Evolutionary conservation across 306 rosid genomes (phyloP).

Genomic region (Canavalia gladiata): DNA sequence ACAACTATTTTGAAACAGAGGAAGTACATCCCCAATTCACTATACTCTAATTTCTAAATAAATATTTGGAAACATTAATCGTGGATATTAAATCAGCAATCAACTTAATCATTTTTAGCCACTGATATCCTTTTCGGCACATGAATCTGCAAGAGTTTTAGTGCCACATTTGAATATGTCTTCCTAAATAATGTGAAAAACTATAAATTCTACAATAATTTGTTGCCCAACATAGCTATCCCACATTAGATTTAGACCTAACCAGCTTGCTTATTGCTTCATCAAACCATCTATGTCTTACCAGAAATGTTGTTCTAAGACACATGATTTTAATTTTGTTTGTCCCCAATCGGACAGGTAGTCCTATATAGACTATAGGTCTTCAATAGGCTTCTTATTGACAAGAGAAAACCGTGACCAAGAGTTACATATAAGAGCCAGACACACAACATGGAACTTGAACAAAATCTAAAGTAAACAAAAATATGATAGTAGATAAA

Average conservation of each 20-base stretch:
- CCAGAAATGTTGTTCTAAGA: slow-evolving; percentile 52
- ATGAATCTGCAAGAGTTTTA: not conserved
- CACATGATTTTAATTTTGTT: slow-evolving; percentile 43
- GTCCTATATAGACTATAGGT: not conserved
- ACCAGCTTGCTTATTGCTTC: not conserved
- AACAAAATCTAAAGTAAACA: slow-evolving; percentile 30
- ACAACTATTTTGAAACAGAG: not conserved
- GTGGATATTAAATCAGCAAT: not conserved
- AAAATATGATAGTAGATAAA: slow-evolving; percentile 13
- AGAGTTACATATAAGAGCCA: not conserved
- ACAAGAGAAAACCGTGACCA: not conserved
- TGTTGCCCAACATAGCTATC: not conserved
- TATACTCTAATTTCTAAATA: not conserved
- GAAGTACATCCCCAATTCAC: not conserved
- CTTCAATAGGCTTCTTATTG: not conserved
- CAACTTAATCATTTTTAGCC: not conserved
- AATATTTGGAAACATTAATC: not conserved
- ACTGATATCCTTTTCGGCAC: not conserved
- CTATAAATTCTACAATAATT: slow-evolving; percentile 15
- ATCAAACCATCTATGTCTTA: slow-evolving; percentile 27
- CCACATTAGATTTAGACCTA: not conserved
- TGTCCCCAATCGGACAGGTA: not conserved
- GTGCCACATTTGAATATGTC: not conserved
- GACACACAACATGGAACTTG: slow-evolving; percentile 4
- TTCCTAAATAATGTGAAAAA: not conserved